Evolutionary conservation across 805 yeast genomes (phyloP), one percentile per base, ranked within the genome.

Genomic region (Kazachstania bromeliacearum): DNA sequence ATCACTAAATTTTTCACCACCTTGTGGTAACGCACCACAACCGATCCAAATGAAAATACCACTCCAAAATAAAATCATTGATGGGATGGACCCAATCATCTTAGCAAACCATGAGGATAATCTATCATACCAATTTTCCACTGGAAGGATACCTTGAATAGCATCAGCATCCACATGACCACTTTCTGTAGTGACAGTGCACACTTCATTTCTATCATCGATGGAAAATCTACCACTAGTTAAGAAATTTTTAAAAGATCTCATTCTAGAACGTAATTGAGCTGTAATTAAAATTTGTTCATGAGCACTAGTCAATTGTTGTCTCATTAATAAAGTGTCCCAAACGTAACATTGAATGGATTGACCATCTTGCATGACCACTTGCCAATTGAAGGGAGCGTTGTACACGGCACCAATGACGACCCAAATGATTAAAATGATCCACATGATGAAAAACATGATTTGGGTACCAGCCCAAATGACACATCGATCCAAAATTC

Each of bases 301-400:
- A 47, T 53, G 45, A 15, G 56, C 37, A 38, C 54, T 40, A 37
- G 45, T 42, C 42, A 61, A 43, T 36, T 63, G 67, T 36, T 63
- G 67, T 45, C 68, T 53, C 62, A 59, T 63, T 35, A 63, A 40
- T n/a, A 63, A 42, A 2, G 67, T 62, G 40, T 63, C 66, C 62
- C 66, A 63, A 19, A 60, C 38, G 40, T 63, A 63, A 34, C 61
- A 44, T 42, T 62, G 67, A 34, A 63, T 57, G 1, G 67, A 60
- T 38, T 60, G 63, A 14, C 64, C 66, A 45, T 63, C 67, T 42
- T 63, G 65, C 64, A 63, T 63, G 3, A 58, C 58, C 26, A 63
- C 62, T 44, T 63, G 67, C 68, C 68, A 63, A 31, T 46, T 48
- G 33, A 49, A 48, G 4, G 65, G 58, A 2, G 54, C 65, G 14